These are phyloP conservation scores for Neonectria hederae DNA, from an alignment of 2,329 filamentous ascomycete species.

Conservation along the genomic window DNA sequence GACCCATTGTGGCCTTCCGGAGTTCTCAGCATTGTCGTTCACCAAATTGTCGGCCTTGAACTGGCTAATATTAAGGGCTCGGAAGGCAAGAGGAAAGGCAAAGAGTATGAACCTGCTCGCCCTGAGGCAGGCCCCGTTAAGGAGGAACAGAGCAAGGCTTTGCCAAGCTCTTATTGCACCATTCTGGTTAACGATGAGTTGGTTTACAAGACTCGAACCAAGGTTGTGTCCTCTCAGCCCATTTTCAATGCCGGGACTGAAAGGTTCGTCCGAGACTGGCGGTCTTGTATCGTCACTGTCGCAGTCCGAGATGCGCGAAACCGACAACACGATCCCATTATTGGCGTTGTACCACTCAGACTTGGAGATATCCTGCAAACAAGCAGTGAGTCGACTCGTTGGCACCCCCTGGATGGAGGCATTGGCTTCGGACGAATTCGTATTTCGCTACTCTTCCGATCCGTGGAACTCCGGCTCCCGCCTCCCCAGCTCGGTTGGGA, in stretches of 20 bases:
- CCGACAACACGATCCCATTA: slow-evolving; percentile 91
- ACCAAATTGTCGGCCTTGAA: slow-evolving; percentile 95
- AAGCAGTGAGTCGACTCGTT: slow-evolving; percentile 84
- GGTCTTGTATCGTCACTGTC: slow-evolving; percentile 84
- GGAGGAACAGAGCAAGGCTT: slow-evolving; percentile 80
- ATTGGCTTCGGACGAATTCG: slow-evolving; percentile 91
- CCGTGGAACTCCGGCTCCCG: slow-evolving; percentile 86
- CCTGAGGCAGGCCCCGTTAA: slow-evolving; percentile 83
- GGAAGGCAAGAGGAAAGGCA: slow-evolving; percentile 80
- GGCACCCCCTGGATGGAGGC: slow-evolving; percentile 97
- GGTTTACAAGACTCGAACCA: slow-evolving; percentile 92
- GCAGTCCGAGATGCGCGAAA: slow-evolving; percentile 90
- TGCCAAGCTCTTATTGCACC: slow-evolving; percentile 94
- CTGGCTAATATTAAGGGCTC: slow-evolving; percentile 91
- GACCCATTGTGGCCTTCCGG: slow-evolving; percentile 97
- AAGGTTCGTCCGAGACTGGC: slow-evolving; percentile 92
- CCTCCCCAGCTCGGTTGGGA: slow-evolving; percentile 91
- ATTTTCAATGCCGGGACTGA: slow-evolving; percentile 98
- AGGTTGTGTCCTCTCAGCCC: slow-evolving; percentile 92
- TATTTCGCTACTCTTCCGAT: slow-evolving; percentile 89
- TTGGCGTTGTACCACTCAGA: slow-evolving; percentile 90
- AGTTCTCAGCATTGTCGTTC: slow-evolving; percentile 84
- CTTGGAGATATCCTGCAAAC: slow-evolving; percentile 88
- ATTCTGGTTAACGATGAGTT: slow-evolving; percentile 90
- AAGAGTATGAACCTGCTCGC: slow-evolving; percentile 89